Conservation (phyloP, 768 basidiomycete genomes). For the Naganishia vishniacii region DNA sequence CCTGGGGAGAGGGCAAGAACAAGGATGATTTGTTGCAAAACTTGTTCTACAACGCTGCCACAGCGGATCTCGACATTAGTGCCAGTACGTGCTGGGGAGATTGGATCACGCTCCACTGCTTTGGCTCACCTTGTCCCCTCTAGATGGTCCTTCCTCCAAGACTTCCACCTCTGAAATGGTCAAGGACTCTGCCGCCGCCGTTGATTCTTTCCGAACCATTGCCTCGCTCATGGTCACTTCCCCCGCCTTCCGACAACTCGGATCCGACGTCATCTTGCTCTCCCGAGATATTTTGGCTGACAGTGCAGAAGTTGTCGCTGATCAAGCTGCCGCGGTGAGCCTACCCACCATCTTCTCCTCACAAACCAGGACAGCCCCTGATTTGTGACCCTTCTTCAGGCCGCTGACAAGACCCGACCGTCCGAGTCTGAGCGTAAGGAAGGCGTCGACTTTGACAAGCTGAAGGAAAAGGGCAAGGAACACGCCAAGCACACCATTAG, state of each 20-base stretch:
- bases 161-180: conserved; percentile 38
- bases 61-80: conserved; percentile 46
- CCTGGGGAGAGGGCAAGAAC: conserved; percentile 50
- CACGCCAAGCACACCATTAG: conserved; percentile 41
- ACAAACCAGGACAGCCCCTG: neutral
- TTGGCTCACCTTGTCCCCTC: neutral
- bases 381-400: conserved; percentile 10
- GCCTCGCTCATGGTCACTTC: conserved; percentile 48
- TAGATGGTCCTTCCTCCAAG: conserved; percentile 19
- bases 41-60: conserved; percentile 47
- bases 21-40: conserved; percentile 46
- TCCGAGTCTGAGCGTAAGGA: conserved; percentile 42
- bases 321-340: conserved; percentile 41
- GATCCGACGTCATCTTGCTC: conserved; percentile 47
- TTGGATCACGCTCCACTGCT: neutral
- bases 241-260: conserved; percentile 46
- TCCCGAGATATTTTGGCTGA: conserved; percentile 50
- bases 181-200: conserved; percentile 41
- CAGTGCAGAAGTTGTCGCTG: conserved; percentile 47
- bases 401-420: conserved; percentile 41
- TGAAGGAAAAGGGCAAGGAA: conserved; percentile 46
- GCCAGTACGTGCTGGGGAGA: too few relatives aligned
- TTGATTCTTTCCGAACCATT: conserved; percentile 47
- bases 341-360: neutral
- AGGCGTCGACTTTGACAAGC: conserved; percentile 45